Evolutionary conservation across 2,329 filamentous ascomycete species (phyloP).

Genomic region (Aspergillus eucalypticola): DNA sequence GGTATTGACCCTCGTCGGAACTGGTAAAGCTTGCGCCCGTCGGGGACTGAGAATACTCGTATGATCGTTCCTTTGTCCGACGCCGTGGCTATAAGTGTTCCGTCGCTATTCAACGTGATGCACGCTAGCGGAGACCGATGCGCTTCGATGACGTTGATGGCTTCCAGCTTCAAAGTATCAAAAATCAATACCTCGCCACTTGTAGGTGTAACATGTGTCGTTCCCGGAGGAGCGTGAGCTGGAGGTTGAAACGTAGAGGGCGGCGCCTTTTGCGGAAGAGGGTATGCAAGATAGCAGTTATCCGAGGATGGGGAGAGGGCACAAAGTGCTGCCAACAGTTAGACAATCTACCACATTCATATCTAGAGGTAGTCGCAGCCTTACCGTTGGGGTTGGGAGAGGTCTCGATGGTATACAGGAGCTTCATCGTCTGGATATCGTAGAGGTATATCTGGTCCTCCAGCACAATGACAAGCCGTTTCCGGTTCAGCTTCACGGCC

Average conservation of each 20-base stretch:
- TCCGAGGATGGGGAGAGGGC: constrained; percentile 92
- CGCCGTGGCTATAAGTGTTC: constrained; percentile 86
- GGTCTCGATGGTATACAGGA: constrained; percentile 88
- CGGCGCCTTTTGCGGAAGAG: constrained; percentile 68
- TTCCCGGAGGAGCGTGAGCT: constrained; percentile 75
- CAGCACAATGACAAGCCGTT: constrained; percentile 86
- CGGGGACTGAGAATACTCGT: constrained; percentile 88
- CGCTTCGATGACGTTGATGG: constrained; percentile 92
- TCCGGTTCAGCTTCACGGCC: constrained; percentile 89
- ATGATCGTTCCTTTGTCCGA: constrained; percentile 98
- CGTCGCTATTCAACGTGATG: constrained; percentile 88
- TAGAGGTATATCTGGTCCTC: constrained; percentile 98
- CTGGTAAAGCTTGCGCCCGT: constrained; percentile 90
- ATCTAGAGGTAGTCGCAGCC: constrained; percentile 5
- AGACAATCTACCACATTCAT: constrained; percentile 9
- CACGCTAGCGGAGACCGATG: constrained; percentile 89
- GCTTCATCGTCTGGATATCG: constrained; percentile 97
- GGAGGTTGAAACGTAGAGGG: constrained; percentile 60
- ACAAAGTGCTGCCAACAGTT: constrained; percentile 67
- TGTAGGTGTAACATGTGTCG: constrained; percentile 77
- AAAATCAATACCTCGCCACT: constrained; percentile 92
- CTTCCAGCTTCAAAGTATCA: constrained; percentile 83
- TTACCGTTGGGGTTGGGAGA: constrained; percentile 82
- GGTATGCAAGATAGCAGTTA: constrained; percentile 93
- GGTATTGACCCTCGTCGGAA: constrained; percentile 95